Evolutionary conservation across 345 rosid species (phyloP), one percentile per base, ranked within the genome.

Genomic region (Brassica nigra): DNA sequence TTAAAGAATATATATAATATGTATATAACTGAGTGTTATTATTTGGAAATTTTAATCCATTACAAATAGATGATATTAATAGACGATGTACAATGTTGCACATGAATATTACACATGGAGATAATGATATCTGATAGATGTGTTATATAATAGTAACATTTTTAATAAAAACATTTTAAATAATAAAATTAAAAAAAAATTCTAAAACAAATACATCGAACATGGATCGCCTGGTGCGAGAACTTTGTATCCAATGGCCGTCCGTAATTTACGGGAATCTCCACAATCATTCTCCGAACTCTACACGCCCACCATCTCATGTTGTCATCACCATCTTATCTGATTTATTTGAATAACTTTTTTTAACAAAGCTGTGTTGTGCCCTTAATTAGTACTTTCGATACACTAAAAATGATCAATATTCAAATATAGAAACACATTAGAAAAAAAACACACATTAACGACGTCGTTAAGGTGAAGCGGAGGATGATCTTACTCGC

Each of bases 251-350:
- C 49, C 61, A 62, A 6, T 74, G 76, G 78, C 63, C 59, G 71
- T 75, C 83, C 83, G 83, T 55, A 70, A 80, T 16, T 80, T 29
- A 75, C 83, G 83, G 83, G 66, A 36, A 62, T 49, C 71, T 59
- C 61, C 42, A 80, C 69, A 49, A 80, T 75, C 79, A 80, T 80
- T 75, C 75, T 62, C 71, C 59, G 18, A 62, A 80, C 71, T 68
- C 78, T 69, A 68, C 69, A 73, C 69, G 77, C 78, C 77, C 78
- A 73, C 75, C 75, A 79, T 74, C 65, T 80, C 52, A 68, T 49
- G 55, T 49, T 74, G 79, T 80, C 79, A 16, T 68, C 75, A 80
- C 57, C 42, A 10, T 62, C 47, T 62, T 62, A 59, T 15, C 20
- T 66, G 4, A 52, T 54, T 27, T 55, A 31, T 59, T 0, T 37